These are phyloP conservation scores for Odontarrhena argentea DNA, from an alignment of 345 rosid species.

Conservation along the genomic window DNA sequence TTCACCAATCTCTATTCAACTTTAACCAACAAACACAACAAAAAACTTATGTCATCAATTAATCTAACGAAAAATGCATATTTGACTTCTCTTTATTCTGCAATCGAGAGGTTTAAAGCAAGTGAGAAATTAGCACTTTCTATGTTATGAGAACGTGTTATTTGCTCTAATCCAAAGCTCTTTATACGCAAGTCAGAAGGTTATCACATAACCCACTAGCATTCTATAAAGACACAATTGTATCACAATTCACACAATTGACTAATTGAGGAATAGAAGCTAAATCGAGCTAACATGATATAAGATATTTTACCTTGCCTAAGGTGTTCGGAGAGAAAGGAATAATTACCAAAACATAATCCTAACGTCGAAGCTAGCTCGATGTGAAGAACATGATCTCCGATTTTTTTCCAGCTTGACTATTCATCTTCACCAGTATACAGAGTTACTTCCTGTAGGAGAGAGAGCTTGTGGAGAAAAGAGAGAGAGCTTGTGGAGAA, in stretches of 20 bases:
- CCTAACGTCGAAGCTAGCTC: slow-evolving; percentile 79
- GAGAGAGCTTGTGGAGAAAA: slow-evolving; percentile 68
- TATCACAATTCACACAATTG: background rate
- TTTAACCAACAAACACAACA: background rate
- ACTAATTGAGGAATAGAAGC: background rate
- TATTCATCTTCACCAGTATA: slow-evolving; percentile 91
- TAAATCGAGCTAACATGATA: too few species aligned
- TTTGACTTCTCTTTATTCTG: slow-evolving; percentile 15
- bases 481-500: slow-evolving; percentile 48
- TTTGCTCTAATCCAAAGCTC: slow-evolving; percentile 92
- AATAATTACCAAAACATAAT: slow-evolving; percentile 88
- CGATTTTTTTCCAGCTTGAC: slow-evolving; percentile 83
- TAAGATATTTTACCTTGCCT: slow-evolving; percentile 60
- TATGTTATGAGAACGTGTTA: too few species aligned
- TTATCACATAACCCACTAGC: slow-evolving; percentile 95
- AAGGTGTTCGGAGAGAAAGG: slow-evolving; percentile 94
- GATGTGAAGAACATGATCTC: slow-evolving; percentile 89
- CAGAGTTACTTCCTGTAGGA: slow-evolving; percentile 71
- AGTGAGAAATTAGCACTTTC: background rate
- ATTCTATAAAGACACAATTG: slow-evolving; percentile 50
- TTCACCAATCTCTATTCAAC: background rate
- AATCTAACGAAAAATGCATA: background rate
- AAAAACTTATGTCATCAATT: background rate
- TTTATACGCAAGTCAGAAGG: slow-evolving; percentile 77
- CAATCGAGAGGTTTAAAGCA: slow-evolving; percentile 2